These are phyloP conservation scores for Balakata baccata DNA, from an alignment of 345 rosid species.

Conservation along the genomic window DNA sequence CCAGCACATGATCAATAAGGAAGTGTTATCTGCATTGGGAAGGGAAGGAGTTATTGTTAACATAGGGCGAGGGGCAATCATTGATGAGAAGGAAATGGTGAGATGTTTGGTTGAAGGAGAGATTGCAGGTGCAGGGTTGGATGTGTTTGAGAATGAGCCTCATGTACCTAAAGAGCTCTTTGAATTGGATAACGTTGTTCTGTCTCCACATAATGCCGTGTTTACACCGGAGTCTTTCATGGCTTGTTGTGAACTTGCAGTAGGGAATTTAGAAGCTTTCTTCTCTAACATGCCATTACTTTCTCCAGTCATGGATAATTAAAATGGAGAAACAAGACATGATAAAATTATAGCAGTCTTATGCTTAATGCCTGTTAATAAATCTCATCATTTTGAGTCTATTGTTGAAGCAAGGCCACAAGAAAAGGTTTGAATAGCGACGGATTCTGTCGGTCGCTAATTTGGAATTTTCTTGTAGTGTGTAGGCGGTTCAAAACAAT, in stretches of 20 bases:
- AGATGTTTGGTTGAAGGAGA: constrained; percentile 24
- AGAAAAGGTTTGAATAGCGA: too few species aligned
- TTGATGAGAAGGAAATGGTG: constrained; percentile 27
- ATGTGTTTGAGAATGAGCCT: constrained; percentile 28
- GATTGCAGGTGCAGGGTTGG: constrained; percentile 31
- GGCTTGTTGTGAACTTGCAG: neutral
- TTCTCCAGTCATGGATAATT: neutral
- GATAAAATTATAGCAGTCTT: too few species aligned
- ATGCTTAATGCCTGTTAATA: too few species aligned
- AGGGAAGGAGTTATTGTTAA: constrained; percentile 21
- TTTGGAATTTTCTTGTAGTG: too few species aligned
- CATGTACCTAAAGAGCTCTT: neutral
- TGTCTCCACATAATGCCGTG: too few species aligned
- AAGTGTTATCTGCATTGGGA: constrained; percentile 23
- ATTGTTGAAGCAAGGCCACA: too few species aligned
- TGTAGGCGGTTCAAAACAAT: too few species aligned
- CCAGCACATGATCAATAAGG: constrained; percentile 19
- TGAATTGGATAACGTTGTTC: too few species aligned
- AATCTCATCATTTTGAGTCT: too few species aligned
- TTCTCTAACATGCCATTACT: neutral
- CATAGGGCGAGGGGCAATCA: constrained; percentile 17
- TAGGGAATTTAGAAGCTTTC: neutral
- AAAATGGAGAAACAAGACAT: neutral
- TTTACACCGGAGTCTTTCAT: too few species aligned
- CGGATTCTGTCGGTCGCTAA: too few species aligned